Evolutionary conservation across 257 asterid species (phyloP).

Genomic region (Penstemon davidsonii): DNA sequence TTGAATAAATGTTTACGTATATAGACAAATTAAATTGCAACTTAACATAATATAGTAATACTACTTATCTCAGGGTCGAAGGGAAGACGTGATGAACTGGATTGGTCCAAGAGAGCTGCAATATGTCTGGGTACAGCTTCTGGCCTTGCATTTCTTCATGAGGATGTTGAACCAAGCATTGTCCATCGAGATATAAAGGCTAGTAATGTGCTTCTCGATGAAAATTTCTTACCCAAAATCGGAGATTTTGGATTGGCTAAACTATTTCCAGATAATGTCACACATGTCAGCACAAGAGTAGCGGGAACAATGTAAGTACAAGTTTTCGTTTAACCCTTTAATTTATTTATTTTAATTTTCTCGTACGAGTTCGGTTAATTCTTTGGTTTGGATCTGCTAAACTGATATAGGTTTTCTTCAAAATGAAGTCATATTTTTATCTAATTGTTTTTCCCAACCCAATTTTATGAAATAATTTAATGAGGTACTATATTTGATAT

Average conservation of each 20-base stretch:
- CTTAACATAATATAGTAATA: background rate
- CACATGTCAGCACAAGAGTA: constrained; percentile 85
- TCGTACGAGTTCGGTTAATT: background rate
- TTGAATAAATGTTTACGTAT: background rate
- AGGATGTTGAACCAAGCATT: constrained; percentile 61
- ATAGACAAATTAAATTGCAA: background rate
- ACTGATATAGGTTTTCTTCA: too few species aligned
- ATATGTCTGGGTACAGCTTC: constrained; percentile 76
- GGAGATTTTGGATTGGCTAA: constrained; percentile 90
- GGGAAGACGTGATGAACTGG: constrained; percentile 40
- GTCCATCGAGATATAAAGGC: constrained; percentile 95
- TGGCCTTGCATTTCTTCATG: constrained; percentile 88
- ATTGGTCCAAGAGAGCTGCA: constrained; percentile 72
- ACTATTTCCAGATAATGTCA: constrained; percentile 84
- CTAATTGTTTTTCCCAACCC: too few species aligned
- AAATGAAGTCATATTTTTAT: too few species aligned
- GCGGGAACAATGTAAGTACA: constrained; percentile 90
- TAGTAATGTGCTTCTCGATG: constrained; percentile 81
- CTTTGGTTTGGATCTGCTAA: too few species aligned
- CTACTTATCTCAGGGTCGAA: constrained; percentile 44
- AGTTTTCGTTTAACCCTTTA: background rate
- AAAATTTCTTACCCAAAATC: constrained; percentile 60
- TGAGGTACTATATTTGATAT: too few species aligned
- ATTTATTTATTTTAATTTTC: background rate
- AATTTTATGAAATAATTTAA: too few species aligned